A percentile compares a stretch with the other conserved stretches of the same genome.
Conservation (phyloP, 164 flowering plant species). For the Taxillus chinensis region DNA sequence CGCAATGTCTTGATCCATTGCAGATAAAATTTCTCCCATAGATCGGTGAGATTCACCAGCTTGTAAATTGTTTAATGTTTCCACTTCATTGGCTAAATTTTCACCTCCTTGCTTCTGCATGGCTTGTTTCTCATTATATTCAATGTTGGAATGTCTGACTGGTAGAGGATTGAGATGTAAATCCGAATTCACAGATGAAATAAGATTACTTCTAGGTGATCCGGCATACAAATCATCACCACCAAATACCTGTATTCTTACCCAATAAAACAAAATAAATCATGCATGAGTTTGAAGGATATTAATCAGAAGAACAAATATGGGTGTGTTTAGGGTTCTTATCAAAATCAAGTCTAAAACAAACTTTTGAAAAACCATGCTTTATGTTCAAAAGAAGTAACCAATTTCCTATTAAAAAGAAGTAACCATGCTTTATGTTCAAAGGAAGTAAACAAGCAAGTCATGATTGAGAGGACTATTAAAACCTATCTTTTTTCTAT, state of each 20-base stretch:
- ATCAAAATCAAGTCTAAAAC: no score
- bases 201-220: constrained; percentile 29
- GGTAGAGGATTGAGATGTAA: constrained; percentile 20
- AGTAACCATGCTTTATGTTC: no score
- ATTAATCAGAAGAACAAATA: no score
- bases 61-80: constrained; percentile 13
- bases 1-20: constrained; percentile 45
- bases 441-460: no score
- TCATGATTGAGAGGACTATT: no score
- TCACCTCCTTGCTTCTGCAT: constrained; percentile 29
- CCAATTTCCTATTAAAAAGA: no score
- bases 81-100: constrained; percentile 24
- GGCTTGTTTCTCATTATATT: constrained; percentile 29
- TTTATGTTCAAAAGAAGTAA: no score
- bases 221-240: constrained; percentile 62
- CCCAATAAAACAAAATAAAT: not conserved
- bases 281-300: no score
- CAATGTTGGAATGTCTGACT: constrained; percentile 20
- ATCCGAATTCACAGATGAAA: constrained; percentile 26
- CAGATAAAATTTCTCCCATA: constrained; percentile 38
- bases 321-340: no score
- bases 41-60: constrained; percentile 52
- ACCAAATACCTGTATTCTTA: constrained; percentile 39
- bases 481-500: no score
- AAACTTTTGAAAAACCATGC: no score